These are phyloP conservation scores for Mycena galericulata DNA, from an alignment of 768 basidiomycete genomes.

Conservation along the genomic window DNA sequence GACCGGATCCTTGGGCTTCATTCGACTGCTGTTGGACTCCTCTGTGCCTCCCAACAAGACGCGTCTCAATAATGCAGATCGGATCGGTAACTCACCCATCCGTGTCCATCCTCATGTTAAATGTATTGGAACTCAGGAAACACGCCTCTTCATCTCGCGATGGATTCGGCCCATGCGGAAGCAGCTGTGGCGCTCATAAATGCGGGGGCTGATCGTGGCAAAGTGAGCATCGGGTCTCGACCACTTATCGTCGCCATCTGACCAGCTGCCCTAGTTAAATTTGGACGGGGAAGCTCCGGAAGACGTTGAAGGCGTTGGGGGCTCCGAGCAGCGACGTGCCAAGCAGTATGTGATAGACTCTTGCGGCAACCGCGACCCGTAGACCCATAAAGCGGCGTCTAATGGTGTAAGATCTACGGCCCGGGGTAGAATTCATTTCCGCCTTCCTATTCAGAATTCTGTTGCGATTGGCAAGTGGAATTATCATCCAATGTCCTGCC, in stretches of 20 bases:
- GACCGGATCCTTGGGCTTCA: slow-evolving; percentile 92
- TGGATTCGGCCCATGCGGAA: slow-evolving; percentile 96
- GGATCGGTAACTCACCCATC: slow-evolving; percentile 65
- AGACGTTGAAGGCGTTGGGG: slow-evolving; percentile 91
- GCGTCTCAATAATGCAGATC: slow-evolving; percentile 88
- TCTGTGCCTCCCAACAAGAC: slow-evolving; percentile 82
- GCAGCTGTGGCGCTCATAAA: slow-evolving; percentile 92
- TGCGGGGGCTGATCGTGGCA: slow-evolving; percentile 92
- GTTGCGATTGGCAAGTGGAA: background rate
- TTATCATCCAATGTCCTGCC: background rate
- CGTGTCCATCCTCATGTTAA: slow-evolving; percentile 30
- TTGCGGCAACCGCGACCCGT: slow-evolving; percentile 60
- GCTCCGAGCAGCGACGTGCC: slow-evolving; percentile 85
- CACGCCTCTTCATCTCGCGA: slow-evolving; percentile 95
- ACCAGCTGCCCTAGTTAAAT: slow-evolving; percentile 69
- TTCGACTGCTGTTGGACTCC: slow-evolving; percentile 86
- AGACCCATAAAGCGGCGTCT: background rate
- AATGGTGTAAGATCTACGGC: slow-evolving; percentile 18
- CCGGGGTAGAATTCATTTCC: slow-evolving; percentile 18
- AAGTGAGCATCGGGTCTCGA: slow-evolving; percentile 57
- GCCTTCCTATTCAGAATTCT: slow-evolving; percentile 1
- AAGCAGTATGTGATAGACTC: slow-evolving; percentile 79
- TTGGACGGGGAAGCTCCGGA: slow-evolving; percentile 90
- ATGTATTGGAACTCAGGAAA: slow-evolving; percentile 76
- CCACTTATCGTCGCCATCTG: slow-evolving; percentile 21